These are phyloP conservation scores for Mrakia frigida DNA, from an alignment of 768 basidiomycete species.

Conservation along the genomic window DNA sequence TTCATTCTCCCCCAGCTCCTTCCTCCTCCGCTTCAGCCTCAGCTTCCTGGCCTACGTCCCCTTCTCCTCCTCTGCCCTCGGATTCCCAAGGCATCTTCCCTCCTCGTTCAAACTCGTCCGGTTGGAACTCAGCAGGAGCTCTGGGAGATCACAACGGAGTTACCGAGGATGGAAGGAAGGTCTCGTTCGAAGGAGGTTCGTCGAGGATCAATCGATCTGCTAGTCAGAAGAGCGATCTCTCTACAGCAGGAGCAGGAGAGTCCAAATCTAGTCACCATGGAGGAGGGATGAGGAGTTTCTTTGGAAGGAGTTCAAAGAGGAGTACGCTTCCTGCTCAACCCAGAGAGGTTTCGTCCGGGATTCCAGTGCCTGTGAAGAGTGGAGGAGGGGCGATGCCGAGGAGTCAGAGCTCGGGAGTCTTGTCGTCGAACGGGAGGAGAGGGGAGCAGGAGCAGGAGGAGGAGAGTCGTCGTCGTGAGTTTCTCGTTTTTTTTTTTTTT, in stretches of 20 bases:
- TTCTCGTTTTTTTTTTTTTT: too few relatives aligned
- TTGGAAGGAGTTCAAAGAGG: constrained; percentile 12
- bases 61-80: not conserved
- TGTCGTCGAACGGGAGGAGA: not conserved
- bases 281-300: not conserved
- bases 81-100: constrained; percentile 13
- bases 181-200: not conserved
- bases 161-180: not conserved
- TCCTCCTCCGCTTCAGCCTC: not conserved
- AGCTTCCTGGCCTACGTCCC: constrained; percentile 8
- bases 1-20: not conserved
- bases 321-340: not conserved
- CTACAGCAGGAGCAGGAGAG: not conserved
- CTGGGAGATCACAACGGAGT: constrained; percentile 1
- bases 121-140: not conserved
- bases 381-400: not conserved
- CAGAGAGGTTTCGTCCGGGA: not conserved
- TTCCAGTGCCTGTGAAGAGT: not conserved
- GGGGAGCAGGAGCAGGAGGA: not conserved
- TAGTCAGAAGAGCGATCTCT: not conserved
- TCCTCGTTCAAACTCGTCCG: not conserved
- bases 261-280: too few relatives aligned
- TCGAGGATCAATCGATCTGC: not conserved
- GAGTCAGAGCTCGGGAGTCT: constrained; percentile 2
- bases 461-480: not conserved